Conservation (phyloP, 1,284 basidiomycete genomes). For the Heliocybe sulcata region DNA sequence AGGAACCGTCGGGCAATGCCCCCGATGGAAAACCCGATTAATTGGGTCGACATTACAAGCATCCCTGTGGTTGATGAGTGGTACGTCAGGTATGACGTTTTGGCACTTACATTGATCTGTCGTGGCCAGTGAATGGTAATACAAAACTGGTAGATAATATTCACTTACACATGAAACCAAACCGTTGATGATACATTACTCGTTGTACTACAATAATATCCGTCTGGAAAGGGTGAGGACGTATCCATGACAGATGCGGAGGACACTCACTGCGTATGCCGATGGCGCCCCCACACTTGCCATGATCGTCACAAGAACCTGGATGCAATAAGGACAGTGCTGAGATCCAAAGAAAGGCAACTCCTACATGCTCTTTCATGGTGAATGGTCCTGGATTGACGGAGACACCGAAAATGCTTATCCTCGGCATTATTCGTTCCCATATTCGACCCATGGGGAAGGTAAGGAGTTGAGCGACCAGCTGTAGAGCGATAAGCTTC, state of each 20-base stretch:
- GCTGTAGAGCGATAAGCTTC: conserved; percentile 18
- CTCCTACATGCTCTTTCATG: conserved; percentile 31
- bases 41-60: conserved; percentile 56
- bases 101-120: background rate
- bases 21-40: conserved; percentile 65
- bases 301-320: conserved; percentile 47
- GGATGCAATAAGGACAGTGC: background rate
- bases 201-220: conserved; percentile 61
- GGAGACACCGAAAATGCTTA: conserved; percentile 32
- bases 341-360: background rate
- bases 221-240: conserved; percentile 18
- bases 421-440: conserved; percentile 31
- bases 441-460: conserved; percentile 38
- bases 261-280: conserved; percentile 38
- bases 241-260: background rate
- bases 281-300: conserved; percentile 51
- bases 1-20: conserved; percentile 58
- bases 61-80: conserved; percentile 33
- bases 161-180: conserved; percentile 35
- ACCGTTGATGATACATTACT: conserved; percentile 43
- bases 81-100: background rate
- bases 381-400: conserved; percentile 43
- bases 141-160: conserved; percentile 10
- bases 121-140: background rate
- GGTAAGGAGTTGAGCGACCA: conserved; percentile 39